Conservation (phyloP, 208 protist genomes). For the Leishmania lainsoni region DNA sequence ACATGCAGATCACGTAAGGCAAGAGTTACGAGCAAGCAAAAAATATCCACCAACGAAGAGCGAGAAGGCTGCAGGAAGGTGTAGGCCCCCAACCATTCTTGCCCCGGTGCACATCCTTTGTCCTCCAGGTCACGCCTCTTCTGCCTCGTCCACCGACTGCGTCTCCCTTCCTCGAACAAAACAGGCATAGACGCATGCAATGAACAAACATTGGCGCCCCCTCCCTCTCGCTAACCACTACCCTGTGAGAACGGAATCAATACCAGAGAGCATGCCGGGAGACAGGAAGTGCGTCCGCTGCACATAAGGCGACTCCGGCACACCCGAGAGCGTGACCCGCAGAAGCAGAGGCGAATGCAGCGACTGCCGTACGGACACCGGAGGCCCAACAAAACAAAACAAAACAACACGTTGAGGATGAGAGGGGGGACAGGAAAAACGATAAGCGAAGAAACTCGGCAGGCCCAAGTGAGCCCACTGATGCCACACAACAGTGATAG, state of each 20-base stretch:
- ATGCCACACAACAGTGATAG: not conserved
- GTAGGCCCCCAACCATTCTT: no score
- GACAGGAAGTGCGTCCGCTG: not conserved
- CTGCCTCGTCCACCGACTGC: not conserved
- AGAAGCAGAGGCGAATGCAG: not conserved
- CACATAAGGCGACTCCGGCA: not conserved
- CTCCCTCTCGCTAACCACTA: no score
- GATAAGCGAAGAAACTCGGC: not conserved
- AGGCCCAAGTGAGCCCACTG: not conserved
- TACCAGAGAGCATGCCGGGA: no score
- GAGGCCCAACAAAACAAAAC: not conserved
- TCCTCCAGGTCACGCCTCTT: not conserved
- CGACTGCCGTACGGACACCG: not conserved
- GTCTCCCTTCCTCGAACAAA: not conserved
- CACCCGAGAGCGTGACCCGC: not conserved
- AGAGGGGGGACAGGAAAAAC: not conserved
- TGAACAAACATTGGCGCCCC: no score
- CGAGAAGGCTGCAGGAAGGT: not conserved
- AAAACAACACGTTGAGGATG: not conserved
- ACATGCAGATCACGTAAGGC: not conserved
- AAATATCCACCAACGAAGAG: slow-evolving; percentile 4
- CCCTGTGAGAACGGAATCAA: no score
- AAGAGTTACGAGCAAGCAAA: slow-evolving; percentile 11
- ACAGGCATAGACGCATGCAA: not conserved
- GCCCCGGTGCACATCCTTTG: not conserved